phyloP scores from a whole-genome alignment of 2,329 filamentous ascomycete species.

The Venturia effusa region DNA sequence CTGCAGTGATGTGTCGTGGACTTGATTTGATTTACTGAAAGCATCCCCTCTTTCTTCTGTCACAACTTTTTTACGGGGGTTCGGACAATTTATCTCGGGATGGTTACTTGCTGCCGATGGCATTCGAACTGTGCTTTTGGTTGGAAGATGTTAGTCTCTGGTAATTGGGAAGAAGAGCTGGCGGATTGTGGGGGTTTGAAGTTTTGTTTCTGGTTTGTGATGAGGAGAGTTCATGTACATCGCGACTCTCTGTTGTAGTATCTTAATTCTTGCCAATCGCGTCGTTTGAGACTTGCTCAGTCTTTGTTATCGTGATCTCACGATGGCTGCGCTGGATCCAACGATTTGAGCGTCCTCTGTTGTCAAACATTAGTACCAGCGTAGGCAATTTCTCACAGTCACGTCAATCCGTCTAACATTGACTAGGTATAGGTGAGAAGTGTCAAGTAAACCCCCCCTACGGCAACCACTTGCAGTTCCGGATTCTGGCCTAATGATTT shows the following conservation, averaged over 20 bases:
- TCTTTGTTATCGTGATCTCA: background rate
- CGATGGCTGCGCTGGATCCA: too few species aligned
- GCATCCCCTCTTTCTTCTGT: background rate
- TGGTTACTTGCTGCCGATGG: background rate
- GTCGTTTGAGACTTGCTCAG: background rate
- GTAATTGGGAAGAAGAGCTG: background rate
- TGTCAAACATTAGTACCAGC: background rate
- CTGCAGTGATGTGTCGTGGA: background rate
- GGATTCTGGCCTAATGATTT: too few species aligned
- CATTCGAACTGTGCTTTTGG: background rate
- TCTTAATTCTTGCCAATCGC: background rate
- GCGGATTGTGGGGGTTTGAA: background rate
- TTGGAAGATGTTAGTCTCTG: background rate
- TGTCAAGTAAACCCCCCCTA: too few species aligned
- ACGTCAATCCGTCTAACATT: too few species aligned
- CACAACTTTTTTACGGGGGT: background rate
- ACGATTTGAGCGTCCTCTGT: background rate
- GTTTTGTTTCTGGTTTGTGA: background rate
- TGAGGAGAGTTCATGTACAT: background rate
- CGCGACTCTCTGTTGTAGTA: background rate
- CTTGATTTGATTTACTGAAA: background rate
- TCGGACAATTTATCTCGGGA: conserved; percentile 1
- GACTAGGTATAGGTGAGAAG: too few species aligned
- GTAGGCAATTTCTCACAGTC: too few species aligned
- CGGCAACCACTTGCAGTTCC: too few species aligned